Base-by-base conservation (phyloP, 306 rosid species). In the Carpinus fangiana region DNA sequence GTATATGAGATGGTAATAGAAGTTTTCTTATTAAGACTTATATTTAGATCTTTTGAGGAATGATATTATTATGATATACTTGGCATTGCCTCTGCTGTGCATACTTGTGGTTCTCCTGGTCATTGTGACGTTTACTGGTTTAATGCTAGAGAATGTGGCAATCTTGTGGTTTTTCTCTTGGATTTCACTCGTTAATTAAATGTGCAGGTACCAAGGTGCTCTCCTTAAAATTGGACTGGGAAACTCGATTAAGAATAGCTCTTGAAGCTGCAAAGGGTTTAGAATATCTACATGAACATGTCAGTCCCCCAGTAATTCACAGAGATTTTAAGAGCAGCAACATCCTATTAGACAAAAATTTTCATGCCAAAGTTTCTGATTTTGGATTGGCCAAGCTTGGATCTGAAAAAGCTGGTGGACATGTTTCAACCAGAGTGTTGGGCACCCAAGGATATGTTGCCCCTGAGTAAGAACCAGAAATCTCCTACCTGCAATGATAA, bases 281-380 rank as follows among this genome's bases (percentile, higher is more conserved):
- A 87, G 98, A 95, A 84, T 91, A 92, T 87, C 92, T 95, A 81
- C 98, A 95, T 47, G 98, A 95, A 83, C 93, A 92, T 46, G 93
- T 95, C 62, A 86, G 81, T 43, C 98, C 98, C 69, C 97, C 98
- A 6, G 96, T 95, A 70, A 95, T 92, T 76, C 98, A 95, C 81
- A 87, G 98, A 84, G 98, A 95, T 86, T 92, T 95, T 66, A 95
- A 95, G 87, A 92, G 98, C 84, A 95, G 98, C 86, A 95, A 95
- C 87, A 89, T 95, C 77, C 91, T 95, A 78, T 74, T 92, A 79
- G 98, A 91, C 86, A 91, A 77, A 87, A 84, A 84, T 26, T 83
- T 89, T 78, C 97, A 90, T 76, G 93, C 98, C 73, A 95, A 92
- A 86, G 98, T 95, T 86, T 91, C 98, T 68, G 98, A 95, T 90